Percentiles rank a stretch among this genome's conserved stretches.
Conservation (phyloP, 352 stramenopile genomes). For the Pythium myriotylum region DNA sequence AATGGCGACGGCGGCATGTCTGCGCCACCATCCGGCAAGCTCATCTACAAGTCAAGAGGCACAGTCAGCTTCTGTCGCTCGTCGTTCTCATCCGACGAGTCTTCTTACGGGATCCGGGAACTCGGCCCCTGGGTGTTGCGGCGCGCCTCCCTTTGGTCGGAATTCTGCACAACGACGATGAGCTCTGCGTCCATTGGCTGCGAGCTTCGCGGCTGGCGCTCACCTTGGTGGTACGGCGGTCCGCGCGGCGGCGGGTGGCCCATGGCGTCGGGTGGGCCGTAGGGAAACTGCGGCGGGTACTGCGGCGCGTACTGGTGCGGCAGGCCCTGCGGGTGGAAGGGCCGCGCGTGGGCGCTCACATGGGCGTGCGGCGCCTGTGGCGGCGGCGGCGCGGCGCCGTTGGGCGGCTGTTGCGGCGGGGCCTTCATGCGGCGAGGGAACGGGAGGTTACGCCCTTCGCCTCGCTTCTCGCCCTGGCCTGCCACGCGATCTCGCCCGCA, state of each 20-base stretch:
- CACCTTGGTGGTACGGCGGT: slow-evolving; percentile 17
- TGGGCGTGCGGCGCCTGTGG: slow-evolving; percentile 13
- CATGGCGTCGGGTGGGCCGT: slow-evolving; percentile 20
- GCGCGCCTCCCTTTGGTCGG: slow-evolving; percentile 20
- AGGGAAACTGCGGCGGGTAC: slow-evolving; percentile 23
- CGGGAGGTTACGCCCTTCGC: slow-evolving; percentile 1
- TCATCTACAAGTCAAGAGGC: slow-evolving; percentile 9
- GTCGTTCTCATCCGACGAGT: background rate
- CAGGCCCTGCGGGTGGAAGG: slow-evolving; percentile 20
- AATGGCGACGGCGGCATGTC: slow-evolving; percentile 29
- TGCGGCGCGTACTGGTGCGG: slow-evolving; percentile 12
- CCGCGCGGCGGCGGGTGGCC: slow-evolving; percentile 19
- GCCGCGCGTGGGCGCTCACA: slow-evolving; percentile 25
- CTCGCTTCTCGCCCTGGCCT: slow-evolving; percentile 9
- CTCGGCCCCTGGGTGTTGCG: slow-evolving; percentile 7
- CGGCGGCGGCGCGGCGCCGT: slow-evolving; percentile 5
- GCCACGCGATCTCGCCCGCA: slow-evolving; percentile 10
- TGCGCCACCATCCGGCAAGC: slow-evolving; percentile 16
- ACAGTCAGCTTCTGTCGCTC: background rate
- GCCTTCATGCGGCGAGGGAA: slow-evolving; percentile 25
- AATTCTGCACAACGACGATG: slow-evolving; percentile 13
- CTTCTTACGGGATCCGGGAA: slow-evolving; percentile 20
- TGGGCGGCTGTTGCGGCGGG: slow-evolving; percentile 12
- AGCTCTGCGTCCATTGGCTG: background rate
- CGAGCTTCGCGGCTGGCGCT: background rate